Conservation (phyloP, 257 asterid species). For the Solanum rostratum region DNA sequence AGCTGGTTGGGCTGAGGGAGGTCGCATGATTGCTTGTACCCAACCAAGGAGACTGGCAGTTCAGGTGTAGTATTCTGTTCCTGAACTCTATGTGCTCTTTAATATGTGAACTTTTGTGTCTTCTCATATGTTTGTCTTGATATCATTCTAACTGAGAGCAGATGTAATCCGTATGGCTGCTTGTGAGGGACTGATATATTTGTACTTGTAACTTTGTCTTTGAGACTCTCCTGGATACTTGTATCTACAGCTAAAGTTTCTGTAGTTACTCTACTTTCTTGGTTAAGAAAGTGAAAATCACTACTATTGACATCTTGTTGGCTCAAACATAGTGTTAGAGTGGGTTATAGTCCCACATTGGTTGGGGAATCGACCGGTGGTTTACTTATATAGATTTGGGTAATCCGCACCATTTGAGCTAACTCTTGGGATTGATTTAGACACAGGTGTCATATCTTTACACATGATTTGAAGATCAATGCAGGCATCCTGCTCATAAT, state of each 20-base stretch:
- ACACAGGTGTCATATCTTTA: neutral
- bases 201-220: neutral
- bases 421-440: neutral
- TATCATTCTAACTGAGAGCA: neutral
- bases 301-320: neutral
- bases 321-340: neutral
- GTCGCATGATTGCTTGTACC: slow-evolving; percentile 85
- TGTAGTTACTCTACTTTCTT: neutral
- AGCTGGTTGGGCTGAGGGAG: slow-evolving; percentile 96
- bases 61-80: slow-evolving; percentile 36
- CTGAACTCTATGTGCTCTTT: neutral
- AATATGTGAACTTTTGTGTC: neutral
- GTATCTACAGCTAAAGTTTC: neutral
- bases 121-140: neutral
- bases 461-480: neutral
- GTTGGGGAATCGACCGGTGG: neutral
- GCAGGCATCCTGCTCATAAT: neutral
- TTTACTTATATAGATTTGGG: neutral
- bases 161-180: neutral
- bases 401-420: neutral
- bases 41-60: slow-evolving; percentile 98
- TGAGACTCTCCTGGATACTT: neutral
- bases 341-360: neutral
- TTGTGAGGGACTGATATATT: neutral
- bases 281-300: neutral